phyloP scores from a whole-genome alignment of 192 early-diverging fungal genomes.

The Gigaspora rosea region DNA sequence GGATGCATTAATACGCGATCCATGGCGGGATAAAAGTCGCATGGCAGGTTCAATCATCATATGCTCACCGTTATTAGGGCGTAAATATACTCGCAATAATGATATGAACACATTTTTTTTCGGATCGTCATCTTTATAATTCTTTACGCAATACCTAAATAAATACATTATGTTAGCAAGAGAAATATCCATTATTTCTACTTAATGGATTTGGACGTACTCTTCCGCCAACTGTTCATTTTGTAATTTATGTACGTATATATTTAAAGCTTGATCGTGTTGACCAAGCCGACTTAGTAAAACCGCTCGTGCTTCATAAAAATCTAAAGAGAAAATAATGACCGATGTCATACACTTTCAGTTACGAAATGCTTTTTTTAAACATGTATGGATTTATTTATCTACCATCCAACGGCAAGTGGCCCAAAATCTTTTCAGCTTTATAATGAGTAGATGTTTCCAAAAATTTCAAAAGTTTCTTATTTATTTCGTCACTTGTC shows the following conservation, averaged over 20 bases:
- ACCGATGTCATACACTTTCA: not conserved
- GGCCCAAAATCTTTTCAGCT: slow-evolving; percentile 71
- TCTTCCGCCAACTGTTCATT: slow-evolving; percentile 70
- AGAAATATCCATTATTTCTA: not conserved
- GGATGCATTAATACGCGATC: slow-evolving; percentile 62
- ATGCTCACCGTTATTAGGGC: slow-evolving; percentile 44
- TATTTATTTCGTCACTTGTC: slow-evolving; percentile 31
- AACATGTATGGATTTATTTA: not conserved
- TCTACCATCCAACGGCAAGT: slow-evolving; percentile 72
- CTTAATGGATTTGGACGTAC: slow-evolving; percentile 37
- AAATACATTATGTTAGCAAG: slow-evolving; percentile 23
- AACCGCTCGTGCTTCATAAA: slow-evolving; percentile 81
- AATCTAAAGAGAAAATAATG: slow-evolving; percentile 42
- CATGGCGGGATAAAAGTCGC: slow-evolving; percentile 64
- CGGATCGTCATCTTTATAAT: slow-evolving; percentile 47
- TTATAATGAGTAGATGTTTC: slow-evolving; percentile 69
- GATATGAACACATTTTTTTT: slow-evolving; percentile 64
- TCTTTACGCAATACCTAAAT: slow-evolving; percentile 63
- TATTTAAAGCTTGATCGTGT: slow-evolving; percentile 81
- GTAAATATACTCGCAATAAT: slow-evolving; percentile 64
- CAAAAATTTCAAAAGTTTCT: slow-evolving; percentile 68
- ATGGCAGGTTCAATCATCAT: slow-evolving; percentile 60
- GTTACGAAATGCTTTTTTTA: not conserved
- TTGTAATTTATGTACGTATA: slow-evolving; percentile 79
- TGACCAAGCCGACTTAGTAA: slow-evolving; percentile 80